Evolutionary conservation across 345 rosid species (phyloP), one percentile per base, ranked within the genome.

Genomic region (Camelina sativa): DNA sequence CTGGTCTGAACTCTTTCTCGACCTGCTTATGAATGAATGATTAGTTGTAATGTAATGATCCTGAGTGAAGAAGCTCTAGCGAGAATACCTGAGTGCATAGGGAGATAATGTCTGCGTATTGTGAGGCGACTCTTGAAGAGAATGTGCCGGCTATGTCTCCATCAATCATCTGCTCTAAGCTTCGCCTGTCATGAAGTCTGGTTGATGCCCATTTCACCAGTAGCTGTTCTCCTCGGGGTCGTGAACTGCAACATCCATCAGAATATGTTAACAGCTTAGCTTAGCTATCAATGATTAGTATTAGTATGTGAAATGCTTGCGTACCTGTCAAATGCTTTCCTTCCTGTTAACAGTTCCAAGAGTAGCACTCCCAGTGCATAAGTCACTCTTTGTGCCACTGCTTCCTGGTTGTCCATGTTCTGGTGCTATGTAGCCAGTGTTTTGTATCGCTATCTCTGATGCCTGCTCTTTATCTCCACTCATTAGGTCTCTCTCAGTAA

Each of bases 281-380:
- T 70, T 46, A 12, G 66, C 6, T 22, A 16, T 58, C 8, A 37
- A 11, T 11, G 46, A 35, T 35, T 59, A 59, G 1, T 58, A 5
- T 35, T 35, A 59, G 58, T 38, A 54, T 15, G 20, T 71, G 56
- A 72, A 48, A 12, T 65, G 51, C 56, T 12, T 62, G 58, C 54
- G 40, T 70, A 81, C 97, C 83, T 74, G 74, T 94, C 97, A 57
- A 83, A 82, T 19, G 97, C 92, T 75, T 76, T 84, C 81, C 91
- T 85, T 81, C 97, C 96, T 2, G 97, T 94, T 65, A 91, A 74
- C 54, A 91, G 80, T 86, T 94, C 97, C 90, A 94, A 79, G 74
- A 94, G 95, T 80, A 91, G 77, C 65, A 94, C 97, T 23, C 97
- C 98, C 20, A 91, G 86, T 69, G 96, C 93, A 65, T 85, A 91